Evolutionary conservation across 805 yeast genomes (phyloP).

Genomic region (Ogataea sp.): DNA sequence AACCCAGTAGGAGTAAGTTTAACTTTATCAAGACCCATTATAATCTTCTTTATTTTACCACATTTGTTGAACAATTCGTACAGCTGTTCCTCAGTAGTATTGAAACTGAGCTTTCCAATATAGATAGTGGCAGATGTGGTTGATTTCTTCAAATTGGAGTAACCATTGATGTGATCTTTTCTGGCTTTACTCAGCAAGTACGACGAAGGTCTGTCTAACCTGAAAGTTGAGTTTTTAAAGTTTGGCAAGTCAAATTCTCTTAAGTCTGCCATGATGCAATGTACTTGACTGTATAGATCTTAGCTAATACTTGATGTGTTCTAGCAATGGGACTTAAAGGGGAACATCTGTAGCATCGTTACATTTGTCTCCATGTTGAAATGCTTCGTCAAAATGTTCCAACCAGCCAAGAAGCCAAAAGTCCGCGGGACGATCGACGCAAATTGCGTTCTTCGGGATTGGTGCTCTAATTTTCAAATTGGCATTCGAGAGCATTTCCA

Average conservation of each 20-base stretch:
- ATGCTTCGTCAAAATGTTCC: too few relatives aligned
- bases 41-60: conserved; percentile 69
- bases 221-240: conserved; percentile 55
- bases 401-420: background rate
- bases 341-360: too few relatives aligned
- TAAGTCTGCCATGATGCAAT: conserved; percentile 14
- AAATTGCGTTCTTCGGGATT: too few relatives aligned
- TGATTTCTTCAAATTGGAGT: conserved; percentile 59
- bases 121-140: conserved; percentile 70
- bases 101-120: conserved; percentile 84
- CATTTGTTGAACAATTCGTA: conserved; percentile 79
- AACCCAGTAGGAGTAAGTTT: conserved; percentile 95
- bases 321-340: too few relatives aligned
- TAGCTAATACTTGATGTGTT: too few relatives aligned
- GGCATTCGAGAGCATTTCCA: too few relatives aligned
- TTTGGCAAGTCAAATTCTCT: conserved; percentile 43
- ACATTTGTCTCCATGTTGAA: too few relatives aligned
- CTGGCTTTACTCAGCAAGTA: conserved; percentile 64
- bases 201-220: conserved; percentile 65
- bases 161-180: conserved; percentile 37
- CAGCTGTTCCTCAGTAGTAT: conserved; percentile 92
- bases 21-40: conserved; percentile 92
- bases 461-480: too few relatives aligned
- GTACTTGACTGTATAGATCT: too few relatives aligned
- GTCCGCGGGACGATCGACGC: background rate